Base-by-base conservation (phyloP, 306 rosid genomes). In the Datisca glomerata region DNA sequence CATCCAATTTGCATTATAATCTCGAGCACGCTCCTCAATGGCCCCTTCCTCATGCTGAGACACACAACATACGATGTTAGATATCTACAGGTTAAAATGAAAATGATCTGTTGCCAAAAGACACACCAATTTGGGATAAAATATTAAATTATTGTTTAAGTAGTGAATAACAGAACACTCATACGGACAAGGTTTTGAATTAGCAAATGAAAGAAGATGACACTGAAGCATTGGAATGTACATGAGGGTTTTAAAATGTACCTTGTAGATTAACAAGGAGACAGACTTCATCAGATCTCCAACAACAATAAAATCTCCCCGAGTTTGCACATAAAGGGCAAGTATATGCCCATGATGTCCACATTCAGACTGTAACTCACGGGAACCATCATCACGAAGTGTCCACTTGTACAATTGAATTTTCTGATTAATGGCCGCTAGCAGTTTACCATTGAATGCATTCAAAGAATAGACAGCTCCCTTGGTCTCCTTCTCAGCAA, bases 271-370 rank as follows among this genome's bases (percentile, higher is more conserved):
- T 55, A 91, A 65, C 71, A 87, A 57, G 12, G 94, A 87, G 55
- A 87, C 69, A 8, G 96, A 87, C 78, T 87, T 87, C 96, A 87
- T 87, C 32, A 86, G 47, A 66, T 87, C 96, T 42, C 96, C 96
- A n/a, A 87, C 96, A 38, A 87, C 92, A 5, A 87, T 87, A 71
- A 91, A 91, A 69, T 91, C 98, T 12, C 98, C 98, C 51, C 98
- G 74, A 39, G 98, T 91, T 65, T 91, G 94, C 22, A 85, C 92
- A 36, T 78, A 91, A n/a, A 91, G 93, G 28, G 98, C 98, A 43
- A 91, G 73, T 65, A 91, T 84, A 68, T 91, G 98, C 29, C 98
- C 98, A 24, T 91, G 98, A 61, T 91, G 98, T 54, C 98, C 98
- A 57, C 98, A 91, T 67, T 91, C 98, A 35, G 98, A 91, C 59